Evolutionary conservation across 257 asterid species (phyloP).

Genomic region (Plantago ovata): DNA sequence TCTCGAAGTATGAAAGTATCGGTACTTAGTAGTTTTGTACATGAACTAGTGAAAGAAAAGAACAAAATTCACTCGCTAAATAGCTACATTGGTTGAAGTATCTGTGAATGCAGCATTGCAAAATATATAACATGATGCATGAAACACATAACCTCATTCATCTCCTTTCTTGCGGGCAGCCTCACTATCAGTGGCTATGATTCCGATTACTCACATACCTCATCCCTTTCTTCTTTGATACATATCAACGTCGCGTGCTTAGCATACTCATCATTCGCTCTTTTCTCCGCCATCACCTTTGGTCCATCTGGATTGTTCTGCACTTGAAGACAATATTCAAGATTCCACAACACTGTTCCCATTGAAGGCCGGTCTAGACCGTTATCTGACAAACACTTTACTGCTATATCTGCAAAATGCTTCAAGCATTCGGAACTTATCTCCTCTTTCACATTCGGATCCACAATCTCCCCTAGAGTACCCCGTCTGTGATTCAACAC

Average conservation of each 20-base stretch:
- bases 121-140: too few species aligned
- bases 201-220: slow-evolving; percentile 14
- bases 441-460: slow-evolving; percentile 40
- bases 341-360: slow-evolving; percentile 72
- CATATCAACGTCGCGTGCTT: slow-evolving; percentile 30
- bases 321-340: slow-evolving; percentile 49
- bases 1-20: too few species aligned
- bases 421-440: slow-evolving; percentile 41
- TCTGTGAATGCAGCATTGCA: too few species aligned
- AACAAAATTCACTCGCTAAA: too few species aligned
- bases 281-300: slow-evolving; percentile 28
- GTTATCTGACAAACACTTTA: slow-evolving; percentile 53
- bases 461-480: slow-evolving; percentile 34
- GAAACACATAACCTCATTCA: too few species aligned
- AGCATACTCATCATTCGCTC: slow-evolving; percentile 31
- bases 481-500: slow-evolving; percentile 24
- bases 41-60: too few species aligned
- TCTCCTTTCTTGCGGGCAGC: slow-evolving; percentile 21
- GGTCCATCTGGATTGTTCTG: slow-evolving; percentile 40
- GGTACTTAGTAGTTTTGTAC: too few species aligned
- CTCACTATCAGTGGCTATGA: slow-evolving; percentile 1
- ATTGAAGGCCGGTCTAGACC: slow-evolving; percentile 65
- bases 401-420: slow-evolving; percentile 48
- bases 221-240: slow-evolving; percentile 26
- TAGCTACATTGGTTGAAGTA: too few species aligned